Base-by-base conservation (phyloP, 1,139 yeast genomes). In the Suhomyces ambrosiae region DNA sequence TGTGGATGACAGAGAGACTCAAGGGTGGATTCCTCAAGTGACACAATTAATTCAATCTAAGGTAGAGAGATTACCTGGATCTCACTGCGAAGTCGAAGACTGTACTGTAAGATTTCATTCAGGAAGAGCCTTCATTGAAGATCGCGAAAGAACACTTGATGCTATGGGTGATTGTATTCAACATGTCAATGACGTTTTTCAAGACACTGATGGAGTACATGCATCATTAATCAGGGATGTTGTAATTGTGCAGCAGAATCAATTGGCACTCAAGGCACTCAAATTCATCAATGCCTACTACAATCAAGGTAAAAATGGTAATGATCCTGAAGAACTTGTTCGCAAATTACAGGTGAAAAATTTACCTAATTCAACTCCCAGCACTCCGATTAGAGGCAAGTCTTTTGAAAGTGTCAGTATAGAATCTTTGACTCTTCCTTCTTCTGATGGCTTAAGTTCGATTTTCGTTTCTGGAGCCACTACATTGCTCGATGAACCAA, bases 101-200 rank as follows among this genome's bases (percentile, higher is more conserved):
- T 80, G 90, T 33, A 80, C 88, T 24, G 72, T 89, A 28, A 73
- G 83, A 40, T 81, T 89, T 55, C 85, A 83, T 48, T 81, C 90
- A 0, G 90, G 86, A 27, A 64, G 70, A 32, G 79, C 82, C 5
- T 56, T 61, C 24, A 53, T 58, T 10, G 89, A 84, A 32, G 90
- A 86, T 50, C 68, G 72, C 22, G 87, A 81, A 35, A 74, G 94
- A 48, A 80, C 82, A 33, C 63, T 75, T 27, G 74, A 80, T 36
- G 74, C 83, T 11, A 77, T 88, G 65, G 97, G 97, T 31, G 97
- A 89, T 51, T 76, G 86, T 41, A 82, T 89, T 38, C 83, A 89
- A 26, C 92, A 89, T 56, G 80, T 90, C 40, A 89, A 90, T 60
- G 94, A 85, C 25, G 65, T 84, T 18, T 87, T 80, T 55, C 75